These are phyloP conservation scores for Fusarium continuum DNA, from an alignment of 2,329 filamentous ascomycete species.

Conservation along the genomic window DNA sequence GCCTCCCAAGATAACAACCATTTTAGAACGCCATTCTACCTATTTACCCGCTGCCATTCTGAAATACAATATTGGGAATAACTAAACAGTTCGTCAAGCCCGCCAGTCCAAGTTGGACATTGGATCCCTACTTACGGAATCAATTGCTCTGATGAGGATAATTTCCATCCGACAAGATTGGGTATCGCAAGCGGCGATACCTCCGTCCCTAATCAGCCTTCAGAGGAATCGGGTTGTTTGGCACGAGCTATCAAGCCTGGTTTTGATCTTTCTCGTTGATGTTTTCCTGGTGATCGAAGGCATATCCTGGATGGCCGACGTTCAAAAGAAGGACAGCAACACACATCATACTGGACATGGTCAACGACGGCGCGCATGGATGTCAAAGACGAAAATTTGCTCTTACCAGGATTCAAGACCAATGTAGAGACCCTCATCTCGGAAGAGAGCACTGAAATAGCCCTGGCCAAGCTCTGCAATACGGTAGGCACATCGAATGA, in stretches of 20 bases:
- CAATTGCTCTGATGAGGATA: background rate
- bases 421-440: conserved; percentile 40
- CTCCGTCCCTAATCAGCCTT: background rate
- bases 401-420: conserved; percentile 40
- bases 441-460: conserved; percentile 51
- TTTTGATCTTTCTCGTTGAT: conserved; percentile 9
- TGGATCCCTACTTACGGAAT: background rate
- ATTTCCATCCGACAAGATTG: background rate
- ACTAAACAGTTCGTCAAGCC: background rate
- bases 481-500: conserved; percentile 66
- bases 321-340: conserved; percentile 35
- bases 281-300: conserved; percentile 6
- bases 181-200: too few species aligned
- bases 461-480: conserved; percentile 67
- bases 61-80: background rate
- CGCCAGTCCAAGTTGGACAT: background rate
- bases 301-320: conserved; percentile 36
- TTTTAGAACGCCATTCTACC: conserved; percentile 8
- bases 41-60: background rate
- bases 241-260: background rate
- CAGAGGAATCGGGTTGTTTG: conserved; percentile 3
- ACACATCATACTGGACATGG: conserved; percentile 34
- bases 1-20: background rate
- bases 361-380: conserved; percentile 2
- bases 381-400: background rate